Base-by-base conservation (phyloP, 352 stramenopile species). In the Pythium dissotocum region DNA sequence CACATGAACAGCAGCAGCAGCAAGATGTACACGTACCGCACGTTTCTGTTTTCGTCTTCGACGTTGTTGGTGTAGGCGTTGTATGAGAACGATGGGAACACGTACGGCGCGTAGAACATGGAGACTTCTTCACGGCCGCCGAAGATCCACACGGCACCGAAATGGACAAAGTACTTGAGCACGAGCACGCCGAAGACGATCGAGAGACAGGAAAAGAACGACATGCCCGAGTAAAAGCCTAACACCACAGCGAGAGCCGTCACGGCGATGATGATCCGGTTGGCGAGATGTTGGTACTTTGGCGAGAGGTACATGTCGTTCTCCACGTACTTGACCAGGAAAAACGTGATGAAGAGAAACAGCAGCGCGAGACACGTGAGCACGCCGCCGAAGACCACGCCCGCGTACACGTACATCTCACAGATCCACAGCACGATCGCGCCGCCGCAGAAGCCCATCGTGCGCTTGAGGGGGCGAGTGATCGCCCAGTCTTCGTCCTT, bases 41-140 rank as follows among this genome's bases (percentile, higher is more conserved):
- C 82, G 40, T 90, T 85, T 12, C 67, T 63, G 24, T 83, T 97
- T 65, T 97, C 85, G 53, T 98, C 87, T 40, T 93, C 76, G 36
- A 98, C 79, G 67, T 98, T 97, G 78, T 97, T 95, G 10, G 82
- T 95, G 68, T 87, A 89, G 2, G 93, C 84, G 54, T 97, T 93
- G 76, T 97, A 97, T 16, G 88, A 92, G 67, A 95, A 98, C 5
- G 95, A 79, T 10, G 93, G 93, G 46, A 98, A 96, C 26, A 98
- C 61, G 58, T 95, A 97, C 9, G 86, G 89, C 38, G 89, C 93
- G 62, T 90, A 94, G 66, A 93, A 97, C 44, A 93, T 69, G 38
- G 79, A 68, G 36, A 88, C 69, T 13, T 91, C 88, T 24, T 85
- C 83, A 46, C 89, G 79, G 10, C 48, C 61, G 16, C 63, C 65